phyloP scores from a whole-genome alignment of 2,329 filamentous ascomycete species.

The Pestalotiopsis sp. region DNA sequence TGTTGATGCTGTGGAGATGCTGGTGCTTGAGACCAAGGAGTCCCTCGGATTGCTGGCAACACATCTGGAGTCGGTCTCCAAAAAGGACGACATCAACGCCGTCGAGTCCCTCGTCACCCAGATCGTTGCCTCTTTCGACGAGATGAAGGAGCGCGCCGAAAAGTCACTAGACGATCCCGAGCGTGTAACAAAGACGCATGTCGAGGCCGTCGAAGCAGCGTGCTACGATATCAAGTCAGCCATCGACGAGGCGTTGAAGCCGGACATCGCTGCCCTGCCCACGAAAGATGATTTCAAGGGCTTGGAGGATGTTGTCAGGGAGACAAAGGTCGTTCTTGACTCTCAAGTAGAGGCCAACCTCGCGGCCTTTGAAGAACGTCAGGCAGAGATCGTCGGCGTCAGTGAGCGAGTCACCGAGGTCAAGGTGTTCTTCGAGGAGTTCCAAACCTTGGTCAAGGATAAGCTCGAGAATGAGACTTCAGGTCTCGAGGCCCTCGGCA shows the following conservation, averaged over 20 bases:
- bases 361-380: slow-evolving; percentile 80
- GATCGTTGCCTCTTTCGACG: slow-evolving; percentile 73
- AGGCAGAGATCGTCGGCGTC: slow-evolving; percentile 78
- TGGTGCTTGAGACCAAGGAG: slow-evolving; percentile 74
- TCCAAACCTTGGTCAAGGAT: slow-evolving; percentile 73
- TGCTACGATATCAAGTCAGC: slow-evolving; percentile 83
- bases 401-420: slow-evolving; percentile 78
- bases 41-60: slow-evolving; percentile 65
- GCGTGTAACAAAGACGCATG: slow-evolving; percentile 75
- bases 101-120: slow-evolving; percentile 80
- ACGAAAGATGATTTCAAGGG: slow-evolving; percentile 68
- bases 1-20: slow-evolving; percentile 63
- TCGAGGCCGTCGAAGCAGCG: slow-evolving; percentile 77
- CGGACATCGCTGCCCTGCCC: slow-evolving; percentile 66
- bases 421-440: slow-evolving; percentile 73
- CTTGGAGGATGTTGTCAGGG: slow-evolving; percentile 69
- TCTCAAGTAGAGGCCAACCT: slow-evolving; percentile 71
- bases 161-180: slow-evolving; percentile 58
- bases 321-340: slow-evolving; percentile 68
- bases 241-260: slow-evolving; percentile 70
- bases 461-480: slow-evolving; percentile 76
- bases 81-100: slow-evolving; percentile 75
- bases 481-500: slow-evolving; percentile 71
- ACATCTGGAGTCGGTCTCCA: slow-evolving; percentile 69
- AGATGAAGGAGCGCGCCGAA: slow-evolving; percentile 61